Conservation (phyloP, 2,329 filamentous ascomycete species). For the Verticillium longisporum region DNA sequence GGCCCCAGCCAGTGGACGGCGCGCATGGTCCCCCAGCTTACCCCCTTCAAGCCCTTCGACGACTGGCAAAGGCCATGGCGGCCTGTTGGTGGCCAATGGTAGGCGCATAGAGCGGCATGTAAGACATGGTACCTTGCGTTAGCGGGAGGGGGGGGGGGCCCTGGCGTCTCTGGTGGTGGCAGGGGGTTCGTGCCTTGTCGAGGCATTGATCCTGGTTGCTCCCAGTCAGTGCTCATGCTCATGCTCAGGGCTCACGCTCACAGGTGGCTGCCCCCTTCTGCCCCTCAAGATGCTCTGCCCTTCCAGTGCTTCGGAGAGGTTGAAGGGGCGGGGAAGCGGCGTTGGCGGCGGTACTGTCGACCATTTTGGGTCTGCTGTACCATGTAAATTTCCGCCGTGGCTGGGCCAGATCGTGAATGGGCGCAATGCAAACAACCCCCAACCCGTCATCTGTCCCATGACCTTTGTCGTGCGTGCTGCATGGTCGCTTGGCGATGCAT, state of each 20-base stretch:
- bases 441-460: neutral
- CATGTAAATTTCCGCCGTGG: neutral
- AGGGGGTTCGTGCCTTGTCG: neutral
- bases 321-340: neutral
- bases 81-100: neutral
- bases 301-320: neutral
- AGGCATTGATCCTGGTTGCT: neutral
- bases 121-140: slow-evolving; percentile 1
- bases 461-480: neutral
- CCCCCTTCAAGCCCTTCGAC: neutral
- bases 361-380: neutral
- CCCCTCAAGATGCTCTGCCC: neutral
- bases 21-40: neutral
- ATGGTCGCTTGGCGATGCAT: neutral
- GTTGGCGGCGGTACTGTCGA: neutral
- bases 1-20: slow-evolving; percentile 1
- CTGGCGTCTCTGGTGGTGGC: neutral
- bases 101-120: neutral
- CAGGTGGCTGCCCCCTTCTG: too few species aligned
- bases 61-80: neutral
- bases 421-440: neutral
- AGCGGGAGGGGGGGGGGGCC: neutral
- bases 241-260: too few species aligned
- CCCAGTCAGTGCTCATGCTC: neutral
- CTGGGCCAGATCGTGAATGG: neutral